Base-by-base conservation (phyloP, 306 rosid species). In the Casuarina glauca region DNA sequence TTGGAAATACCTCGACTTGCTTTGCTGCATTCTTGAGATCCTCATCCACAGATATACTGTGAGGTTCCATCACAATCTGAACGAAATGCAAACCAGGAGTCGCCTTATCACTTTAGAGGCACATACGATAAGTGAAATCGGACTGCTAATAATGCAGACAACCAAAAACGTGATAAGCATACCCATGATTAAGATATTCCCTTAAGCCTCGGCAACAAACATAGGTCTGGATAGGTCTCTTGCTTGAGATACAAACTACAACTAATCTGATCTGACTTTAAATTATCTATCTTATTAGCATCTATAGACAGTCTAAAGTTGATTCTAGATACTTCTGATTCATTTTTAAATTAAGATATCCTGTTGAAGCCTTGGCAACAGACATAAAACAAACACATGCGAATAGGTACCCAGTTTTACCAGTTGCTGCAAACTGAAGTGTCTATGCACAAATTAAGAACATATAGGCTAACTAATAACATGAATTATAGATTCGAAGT, bases 21-120 rank as follows among this genome's bases (percentile, higher is more conserved):
- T 89, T 90, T 60, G 97, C 97, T 71, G 92, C 98, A 49, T 79
- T 79, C 35, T 83, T 69, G 32, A 94, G 98, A 85, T 94, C 98
- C 69, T 92, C 92, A 1, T 94, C 98, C 48, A 94, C 78, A 38
- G 96, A 85, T 76, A 90, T 80, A n/a, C 84, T 82, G 60, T 87
- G 96, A 50, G 98, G 97, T 86, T 92, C 89, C 88, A 90, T 83
- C 35, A 70, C 82, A 83, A 84, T 87, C 98, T 94, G 85, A 52
- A 64, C 42, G 54, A 54, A 81, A 61, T 66, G 71, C n/a, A 32
- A 66, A 66, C 46, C 71, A 41, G 48, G 71, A 66, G 50, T 66
- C n/a, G 32, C 71, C 16, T 17, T 64, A 39, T 62, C 13, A 36
- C 69, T 36, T 35, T 62, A 26, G 70, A 38, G 39, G 46, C 8